Evolutionary conservation across 495 filamentous ascomycete genomes (phyloP).

Genomic region (Penicillium atrosanguineum): DNA sequence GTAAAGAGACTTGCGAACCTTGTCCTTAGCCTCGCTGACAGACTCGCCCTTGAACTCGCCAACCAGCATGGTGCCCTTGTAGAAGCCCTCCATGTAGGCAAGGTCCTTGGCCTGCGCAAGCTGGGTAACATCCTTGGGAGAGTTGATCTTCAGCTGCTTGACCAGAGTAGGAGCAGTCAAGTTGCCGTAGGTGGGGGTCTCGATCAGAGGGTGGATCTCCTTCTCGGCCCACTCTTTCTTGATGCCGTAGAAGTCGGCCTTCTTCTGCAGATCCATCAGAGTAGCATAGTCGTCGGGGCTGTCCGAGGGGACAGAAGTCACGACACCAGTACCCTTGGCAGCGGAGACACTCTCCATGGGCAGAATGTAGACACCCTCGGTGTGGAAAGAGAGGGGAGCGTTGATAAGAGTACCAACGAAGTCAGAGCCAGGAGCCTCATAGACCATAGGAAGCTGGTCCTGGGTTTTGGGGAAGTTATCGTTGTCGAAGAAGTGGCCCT

Average conservation of each 20-base stretch:
- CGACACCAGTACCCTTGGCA: constrained; percentile 93
- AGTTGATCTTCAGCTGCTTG: constrained; percentile 92
- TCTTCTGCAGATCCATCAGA: constrained; percentile 83
- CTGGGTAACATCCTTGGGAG: constrained; percentile 88
- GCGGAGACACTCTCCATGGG: constrained; percentile 93
- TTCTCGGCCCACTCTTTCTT: constrained; percentile 94
- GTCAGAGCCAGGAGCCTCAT: constrained; percentile 70
- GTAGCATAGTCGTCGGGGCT: constrained; percentile 96
- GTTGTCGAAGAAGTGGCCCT: constrained; percentile 74
- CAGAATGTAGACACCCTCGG: constrained; percentile 76
- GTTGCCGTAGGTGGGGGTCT: constrained; percentile 86
- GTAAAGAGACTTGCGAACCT: constrained; percentile 77
- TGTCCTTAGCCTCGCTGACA: constrained; percentile 81
- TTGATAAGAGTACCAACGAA: constrained; percentile 82
- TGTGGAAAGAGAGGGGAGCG: constrained; percentile 88
- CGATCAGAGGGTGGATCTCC: constrained; percentile 83
- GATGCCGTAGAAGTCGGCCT: constrained; percentile 96
- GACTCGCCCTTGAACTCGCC: constrained; percentile 87
- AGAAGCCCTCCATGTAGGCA: constrained; percentile 97
- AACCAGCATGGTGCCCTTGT: constrained; percentile 86
- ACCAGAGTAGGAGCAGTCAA: constrained; percentile 79
- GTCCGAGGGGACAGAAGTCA: constrained; percentile 92
- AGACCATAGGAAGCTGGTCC: constrained; percentile 50
- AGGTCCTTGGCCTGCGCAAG: constrained; percentile 92
- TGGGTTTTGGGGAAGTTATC: constrained; percentile 68